phyloP scores from a whole-genome alignment of 768 basidiomycete species.

The Gymnopilus junonius region DNA sequence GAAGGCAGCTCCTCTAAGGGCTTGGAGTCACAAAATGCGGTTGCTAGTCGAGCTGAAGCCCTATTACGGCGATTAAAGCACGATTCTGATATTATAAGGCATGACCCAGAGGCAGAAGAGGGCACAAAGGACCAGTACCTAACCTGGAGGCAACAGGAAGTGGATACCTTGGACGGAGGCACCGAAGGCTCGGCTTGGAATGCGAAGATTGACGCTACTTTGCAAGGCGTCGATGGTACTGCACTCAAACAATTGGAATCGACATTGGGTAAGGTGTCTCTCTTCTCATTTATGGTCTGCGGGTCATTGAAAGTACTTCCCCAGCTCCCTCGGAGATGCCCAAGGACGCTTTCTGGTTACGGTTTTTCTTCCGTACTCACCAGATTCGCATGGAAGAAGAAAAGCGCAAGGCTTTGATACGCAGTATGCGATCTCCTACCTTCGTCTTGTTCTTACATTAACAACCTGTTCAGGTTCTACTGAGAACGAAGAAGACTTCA shows the following conservation, averaged over 20 bases:
- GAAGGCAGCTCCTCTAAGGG: conserved; percentile 35
- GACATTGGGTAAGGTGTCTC: conserved; percentile 53
- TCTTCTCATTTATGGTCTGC: conserved; percentile 9
- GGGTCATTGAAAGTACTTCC: neutral
- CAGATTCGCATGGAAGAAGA: conserved; percentile 82
- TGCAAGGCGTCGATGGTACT: conserved; percentile 57
- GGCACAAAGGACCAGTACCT: conserved; percentile 56
- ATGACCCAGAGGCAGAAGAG: conserved; percentile 74
- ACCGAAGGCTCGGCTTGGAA: conserved; percentile 63
- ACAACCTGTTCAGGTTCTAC: conserved; percentile 33
- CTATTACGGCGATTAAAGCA: conserved; percentile 73
- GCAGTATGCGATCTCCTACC: conserved; percentile 51
- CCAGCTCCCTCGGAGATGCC: conserved; percentile 74
- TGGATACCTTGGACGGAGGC: conserved; percentile 59
- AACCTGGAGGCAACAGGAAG: conserved; percentile 59
- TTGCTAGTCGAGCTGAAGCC: conserved; percentile 77
- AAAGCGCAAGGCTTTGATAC: conserved; percentile 75
- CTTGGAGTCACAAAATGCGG: conserved; percentile 52
- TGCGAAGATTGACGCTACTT: conserved; percentile 47
- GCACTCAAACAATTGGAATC: conserved; percentile 58
- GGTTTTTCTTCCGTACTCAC: conserved; percentile 88
- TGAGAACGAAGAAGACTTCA: conserved; percentile 86
- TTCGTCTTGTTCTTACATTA: neutral
- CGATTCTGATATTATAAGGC: conserved; percentile 74
- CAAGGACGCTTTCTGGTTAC: conserved; percentile 76